Evolutionary conservation across 1,284 basidiomycete species (phyloP), one percentile per base, ranked within the genome.

Genomic region (Papiliotrema flavescens): DNA sequence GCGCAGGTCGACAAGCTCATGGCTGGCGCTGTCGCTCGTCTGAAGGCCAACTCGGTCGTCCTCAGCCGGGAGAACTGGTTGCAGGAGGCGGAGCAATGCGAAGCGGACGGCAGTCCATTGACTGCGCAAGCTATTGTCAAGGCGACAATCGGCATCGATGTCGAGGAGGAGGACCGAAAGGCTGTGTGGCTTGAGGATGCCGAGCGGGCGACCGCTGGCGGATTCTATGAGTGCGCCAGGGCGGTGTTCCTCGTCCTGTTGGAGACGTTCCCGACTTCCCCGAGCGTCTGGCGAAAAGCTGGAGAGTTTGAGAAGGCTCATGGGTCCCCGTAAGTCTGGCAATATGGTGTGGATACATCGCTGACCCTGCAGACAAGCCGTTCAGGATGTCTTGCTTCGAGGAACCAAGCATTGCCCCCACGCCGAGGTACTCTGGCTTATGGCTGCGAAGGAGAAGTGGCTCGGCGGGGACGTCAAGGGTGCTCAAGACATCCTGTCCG

Each of bases 371-470:
- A 89, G 86, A 50, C 86, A 89, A 59, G 85, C 87, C 15, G 81
- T 97, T n/a, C 85, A 91, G 65, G 84, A 85, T 1, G 82, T 98
- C 1, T 82, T 98, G 39, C 82, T 82, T 49, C 83, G 86, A 41
- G 93, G 94, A 0, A 90, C 95, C 19, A 81, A 87, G 53, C 85
- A 89, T 70, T 95, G 91, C 69, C 94, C 95, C 1, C 89, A 93
- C 62, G 92, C 92, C 1, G 95, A 98, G 74, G 87, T 91, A 0
- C 80, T 98, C 1, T 98, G 96, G 95, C 82, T 98, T 44, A 94
- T 96, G 89, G 86, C 88, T 53, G 95, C 95, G 2, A 94, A 96
- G 76, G 92, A 97, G 78, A 90, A 90, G 70, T 95, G 92, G 90
- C 71, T 90, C 11, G 84, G 84, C 9, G 89, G 89, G 8, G 90